Base-by-base conservation (phyloP, 306 rosid genomes). In the Myrica gale region DNA sequence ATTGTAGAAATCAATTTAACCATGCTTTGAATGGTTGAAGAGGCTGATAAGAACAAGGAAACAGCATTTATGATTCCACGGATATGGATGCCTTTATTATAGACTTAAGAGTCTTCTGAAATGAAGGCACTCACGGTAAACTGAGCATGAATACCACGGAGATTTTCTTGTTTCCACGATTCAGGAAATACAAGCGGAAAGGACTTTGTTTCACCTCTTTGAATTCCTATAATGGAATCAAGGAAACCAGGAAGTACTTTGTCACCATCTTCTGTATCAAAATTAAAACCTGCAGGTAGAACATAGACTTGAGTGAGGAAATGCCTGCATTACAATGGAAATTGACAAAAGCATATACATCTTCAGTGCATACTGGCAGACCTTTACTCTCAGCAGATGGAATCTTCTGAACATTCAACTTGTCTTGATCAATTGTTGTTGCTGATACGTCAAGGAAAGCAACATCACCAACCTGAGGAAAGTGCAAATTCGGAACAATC, bases 331-430 rank as follows among this genome's bases (percentile, higher is more conserved):
- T n/a, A 76, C 39, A 53, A 66, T 44, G 51, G 53, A 12, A 37
- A 47, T 21, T 46, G 56, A 55, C 23, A 69, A 72, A 51, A 42
- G 61, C 15, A 69, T 47, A 69, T 47, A 45, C 16, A 79, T 77
- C 66, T 68, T 77, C 68, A 47, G 71, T 72, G 77, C 78, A 81
- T 66, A 76, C 73, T 56, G 61, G 61, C 87, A 45, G 37, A 95
- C 98, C 98, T 95, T 92, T 92, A 76, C 81, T 90, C 85, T 95
- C 97, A 11, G 98, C 97, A 8, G 97, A 90, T 60, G 97, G 97
- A 85, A 95, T 90, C 58, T 63, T 83, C 80, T 88, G 85, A 45
- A 88, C 80, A 67, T 86, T 84, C 71, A 93, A 83, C 83, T 89
- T 85, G 53, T 89, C 97, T 82, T 88, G 88, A 77, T 84, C 89